Conservation (phyloP, 2,329 filamentous ascomycete genomes). For the Fusarium nelsonii region DNA sequence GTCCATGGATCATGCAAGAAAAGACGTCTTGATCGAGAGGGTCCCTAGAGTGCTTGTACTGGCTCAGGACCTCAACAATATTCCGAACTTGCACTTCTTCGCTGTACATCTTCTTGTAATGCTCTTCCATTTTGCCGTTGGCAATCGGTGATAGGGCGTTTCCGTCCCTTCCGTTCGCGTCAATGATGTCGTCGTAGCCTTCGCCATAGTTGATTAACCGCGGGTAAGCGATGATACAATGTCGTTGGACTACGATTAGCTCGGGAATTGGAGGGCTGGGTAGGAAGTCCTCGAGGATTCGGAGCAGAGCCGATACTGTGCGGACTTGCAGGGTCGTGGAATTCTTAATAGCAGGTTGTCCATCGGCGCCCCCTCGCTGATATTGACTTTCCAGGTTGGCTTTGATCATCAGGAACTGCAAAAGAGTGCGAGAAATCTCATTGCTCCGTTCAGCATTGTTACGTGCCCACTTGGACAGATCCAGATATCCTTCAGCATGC, state of each 20-base stretch:
- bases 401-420: slow-evolving; percentile 87
- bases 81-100: slow-evolving; percentile 87
- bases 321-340: slow-evolving; percentile 85
- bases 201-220: slow-evolving; percentile 96
- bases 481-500: slow-evolving; percentile 82
- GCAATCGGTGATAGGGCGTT: slow-evolving; percentile 83
- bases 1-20: slow-evolving; percentile 96
- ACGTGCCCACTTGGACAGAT: slow-evolving; percentile 84
- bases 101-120: slow-evolving; percentile 98
- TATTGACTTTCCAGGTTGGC: slow-evolving; percentile 82
- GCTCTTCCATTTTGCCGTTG: slow-evolving; percentile 93
- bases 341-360: slow-evolving; percentile 65
- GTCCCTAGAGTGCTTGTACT: slow-evolving; percentile 89
- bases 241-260: slow-evolving; percentile 83
- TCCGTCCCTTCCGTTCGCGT: slow-evolving; percentile 83
- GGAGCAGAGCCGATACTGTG: slow-evolving; percentile 83
- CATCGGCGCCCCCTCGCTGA: slow-evolving; percentile 74
- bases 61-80: slow-evolving; percentile 85
- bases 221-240: slow-evolving; percentile 92
- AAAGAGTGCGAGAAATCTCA: slow-evolving; percentile 77
- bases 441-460: slow-evolving; percentile 74
- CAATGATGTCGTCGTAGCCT: slow-evolving; percentile 90
- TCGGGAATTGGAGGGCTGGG: slow-evolving; percentile 72
- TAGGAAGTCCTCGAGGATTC: slow-evolving; percentile 79
- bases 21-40: slow-evolving; percentile 93